Evolutionary conservation across 2,329 filamentous ascomycete species (phyloP).

Genomic region (Hirsutella minnesotensis): DNA sequence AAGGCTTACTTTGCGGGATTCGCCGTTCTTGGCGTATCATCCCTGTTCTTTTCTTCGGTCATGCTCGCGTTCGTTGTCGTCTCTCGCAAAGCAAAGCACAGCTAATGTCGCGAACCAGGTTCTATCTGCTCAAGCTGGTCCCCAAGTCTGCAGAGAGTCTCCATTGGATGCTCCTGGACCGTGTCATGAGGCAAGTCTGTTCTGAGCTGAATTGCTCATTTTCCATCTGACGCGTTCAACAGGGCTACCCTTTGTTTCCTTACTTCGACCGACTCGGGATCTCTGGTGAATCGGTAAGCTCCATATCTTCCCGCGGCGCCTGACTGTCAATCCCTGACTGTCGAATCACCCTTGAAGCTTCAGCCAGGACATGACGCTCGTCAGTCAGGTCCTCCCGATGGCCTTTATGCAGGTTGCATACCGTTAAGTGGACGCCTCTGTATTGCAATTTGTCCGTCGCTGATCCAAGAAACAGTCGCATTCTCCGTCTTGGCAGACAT

Average conservation of each 20-base stretch:
- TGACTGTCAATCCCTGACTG: background rate
- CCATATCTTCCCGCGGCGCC: background rate
- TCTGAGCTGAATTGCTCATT: too few relatives aligned
- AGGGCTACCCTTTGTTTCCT: constrained; percentile 4
- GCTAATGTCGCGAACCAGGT: too few relatives aligned
- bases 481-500: background rate
- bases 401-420: constrained; percentile 1
- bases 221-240: too few relatives aligned
- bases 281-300: constrained; percentile 1
- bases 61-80: background rate
- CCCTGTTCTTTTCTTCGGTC: background rate
- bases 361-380: constrained; percentile 6
- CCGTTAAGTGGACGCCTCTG: background rate
- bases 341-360: background rate
- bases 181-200: background rate
- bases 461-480: background rate
- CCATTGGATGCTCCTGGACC: constrained; percentile 1
- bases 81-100: too few relatives aligned
- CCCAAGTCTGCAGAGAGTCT: constrained; percentile 1
- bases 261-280: constrained; percentile 1
- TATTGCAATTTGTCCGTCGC: background rate
- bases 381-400: constrained; percentile 3
- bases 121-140: constrained; percentile 2
- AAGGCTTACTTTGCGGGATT: constrained; percentile 2
- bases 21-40: background rate